Evolutionary conservation across 179 eudicot species (phyloP).

Genomic region (Spinacia oleracea): DNA sequence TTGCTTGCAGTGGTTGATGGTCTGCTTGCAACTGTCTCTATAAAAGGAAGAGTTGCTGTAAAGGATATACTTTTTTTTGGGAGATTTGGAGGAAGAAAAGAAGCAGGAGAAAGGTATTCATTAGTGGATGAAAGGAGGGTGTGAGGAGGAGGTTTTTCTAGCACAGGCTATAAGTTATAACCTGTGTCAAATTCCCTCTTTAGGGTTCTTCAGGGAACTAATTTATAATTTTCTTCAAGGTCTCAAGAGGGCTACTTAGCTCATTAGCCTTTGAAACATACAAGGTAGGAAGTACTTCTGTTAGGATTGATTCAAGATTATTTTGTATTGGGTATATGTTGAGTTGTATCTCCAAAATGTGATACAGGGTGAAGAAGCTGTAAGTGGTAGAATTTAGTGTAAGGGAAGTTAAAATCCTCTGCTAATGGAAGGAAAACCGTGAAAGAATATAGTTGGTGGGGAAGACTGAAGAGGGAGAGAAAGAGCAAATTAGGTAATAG

Average conservation of each 20-base stretch:
- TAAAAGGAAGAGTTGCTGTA: background rate
- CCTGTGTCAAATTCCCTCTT: background rate
- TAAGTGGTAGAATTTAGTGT: too few relatives aligned
- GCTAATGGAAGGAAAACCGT: too few relatives aligned
- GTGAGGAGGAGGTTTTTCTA: background rate
- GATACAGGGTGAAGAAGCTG: background rate
- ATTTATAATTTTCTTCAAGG: background rate
- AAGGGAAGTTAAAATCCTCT: background rate
- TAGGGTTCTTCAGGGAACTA: background rate
- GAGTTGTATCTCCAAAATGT: background rate
- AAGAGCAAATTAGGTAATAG: too few relatives aligned
- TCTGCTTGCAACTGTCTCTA: background rate
- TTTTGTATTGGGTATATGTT: background rate
- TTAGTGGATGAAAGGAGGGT: background rate
- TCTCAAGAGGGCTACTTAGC: background rate
- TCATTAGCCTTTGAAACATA: background rate
- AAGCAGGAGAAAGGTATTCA: background rate
- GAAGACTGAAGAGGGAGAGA: background rate
- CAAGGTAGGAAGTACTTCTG: too few relatives aligned
- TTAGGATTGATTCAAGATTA: background rate
- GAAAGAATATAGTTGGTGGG: background rate
- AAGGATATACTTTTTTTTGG: constrained; percentile 1
- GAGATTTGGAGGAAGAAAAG: background rate
- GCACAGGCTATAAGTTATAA: background rate
- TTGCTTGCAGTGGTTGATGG: constrained; percentile 9